These are phyloP conservation scores for Euphrasia confusa DNA, from an alignment of 257 asterid species.

Conservation along the genomic window DNA sequence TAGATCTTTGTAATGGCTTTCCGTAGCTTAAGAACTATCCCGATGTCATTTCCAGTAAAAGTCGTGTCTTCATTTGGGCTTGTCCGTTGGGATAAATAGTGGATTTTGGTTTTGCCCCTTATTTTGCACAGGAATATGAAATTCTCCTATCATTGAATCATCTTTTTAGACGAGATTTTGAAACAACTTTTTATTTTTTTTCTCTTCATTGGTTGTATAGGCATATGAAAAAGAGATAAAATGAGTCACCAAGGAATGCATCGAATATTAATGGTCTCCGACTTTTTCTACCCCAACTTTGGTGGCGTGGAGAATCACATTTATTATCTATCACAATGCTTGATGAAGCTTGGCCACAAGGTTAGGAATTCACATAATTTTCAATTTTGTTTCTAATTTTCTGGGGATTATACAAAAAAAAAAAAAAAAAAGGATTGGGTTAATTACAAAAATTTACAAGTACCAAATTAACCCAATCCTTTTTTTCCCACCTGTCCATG, in stretches of 20 bases:
- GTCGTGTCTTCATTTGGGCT: neutral
- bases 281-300: conserved; percentile 90
- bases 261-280: conserved; percentile 81
- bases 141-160: neutral
- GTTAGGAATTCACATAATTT: conserved; percentile 31
- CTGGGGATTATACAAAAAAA: neutral
- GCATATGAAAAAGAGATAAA: conserved; percentile 23
- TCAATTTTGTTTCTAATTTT: neutral
- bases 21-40: neutral
- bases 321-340: conserved; percentile 84
- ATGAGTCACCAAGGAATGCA: conserved; percentile 55
- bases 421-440: neutral
- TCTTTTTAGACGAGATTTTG: conserved; percentile 1
- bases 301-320: conserved; percentile 98
- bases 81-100: neutral
- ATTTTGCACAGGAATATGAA: conserved; percentile 13
- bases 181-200: neutral
- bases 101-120: neutral
- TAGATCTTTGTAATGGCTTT: neutral
- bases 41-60: neutral
- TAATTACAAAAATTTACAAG: too few relatives aligned
- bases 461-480: neutral
- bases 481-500: neutral
- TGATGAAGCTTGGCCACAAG: conserved; percentile 89
- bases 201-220: conserved; percentile 12